Evolutionary conservation across 2,329 filamentous ascomycete species (phyloP), one percentile per base, ranked within the genome.

Genomic region (Coccinonectria pachysandricola): DNA sequence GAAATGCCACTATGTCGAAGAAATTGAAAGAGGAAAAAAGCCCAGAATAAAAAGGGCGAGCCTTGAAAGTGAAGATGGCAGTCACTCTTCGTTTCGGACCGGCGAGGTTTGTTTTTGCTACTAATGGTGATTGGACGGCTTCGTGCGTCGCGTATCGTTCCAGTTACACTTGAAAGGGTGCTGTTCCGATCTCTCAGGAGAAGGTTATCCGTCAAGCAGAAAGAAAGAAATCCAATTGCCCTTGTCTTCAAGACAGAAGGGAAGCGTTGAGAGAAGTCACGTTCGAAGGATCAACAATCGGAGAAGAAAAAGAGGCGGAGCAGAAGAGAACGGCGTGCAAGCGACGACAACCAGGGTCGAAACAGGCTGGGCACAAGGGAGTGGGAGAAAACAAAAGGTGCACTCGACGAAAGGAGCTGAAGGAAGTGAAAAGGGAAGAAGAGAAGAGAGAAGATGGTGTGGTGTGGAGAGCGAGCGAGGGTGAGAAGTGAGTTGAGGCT

Each of bases 321-420:
- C 29, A 19, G 40, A 42, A 39, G 30, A 14, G 27, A 46, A 39
- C 22, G 32, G 28, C 26, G 34, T 35, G 33, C 39, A 42, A 30
- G 34, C 42, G 33, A 45, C 39, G 36, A 37, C 39, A 41, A 15
- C 27, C 32, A 23, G 16, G 23, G 31, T 33, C 39, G 40, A 42
- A 26, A 36, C 36, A 27, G 36, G 38, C 40, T 37, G 23, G 8
- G 20, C 13, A 16, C 19, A 24, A 21, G 26, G 16, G 26, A 27
- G 19, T 26, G 23, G 16, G 18, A 21, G 17, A 12, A 18, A 15
- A 23, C n/a, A 21, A 21, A 24, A 27, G 11, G n/a, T 8, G 35
- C 28, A 36, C 40, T n/a, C n/a, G n/a, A 30, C 29, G 22, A 32
- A 29, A 28, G 21, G 40, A 35, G 38, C 33, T 33, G 32, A 31